Evolutionary conservation across 345 rosid species (phyloP), one percentile per base, ranked within the genome.

Genomic region (Arabidopsis thaliana): DNA sequence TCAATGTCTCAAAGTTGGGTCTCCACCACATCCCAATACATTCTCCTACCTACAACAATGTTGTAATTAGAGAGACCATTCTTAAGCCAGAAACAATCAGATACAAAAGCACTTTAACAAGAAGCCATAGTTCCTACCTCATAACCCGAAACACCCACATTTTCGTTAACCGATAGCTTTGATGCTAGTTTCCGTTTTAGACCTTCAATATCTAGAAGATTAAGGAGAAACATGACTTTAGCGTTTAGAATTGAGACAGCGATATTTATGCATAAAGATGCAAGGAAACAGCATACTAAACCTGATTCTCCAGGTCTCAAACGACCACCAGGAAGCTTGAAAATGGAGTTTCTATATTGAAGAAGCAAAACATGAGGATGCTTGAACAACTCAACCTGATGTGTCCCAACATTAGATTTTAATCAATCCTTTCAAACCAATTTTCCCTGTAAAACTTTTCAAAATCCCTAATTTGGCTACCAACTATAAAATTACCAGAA

Each of bases 21-120:
- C 87, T 86, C 98, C 98, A 88, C 97, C 97, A 91, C 86, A 81
- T 86, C 5, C 96, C 97, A 58, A 91, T 85, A 70, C 96, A 91
- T 77, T 88, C 97, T 60, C 85, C 88, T 14, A 90, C 82, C 97
- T 94, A 16, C 0, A 59, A 42, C 10, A 77, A 10, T 14, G 22
- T 41, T 37, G 11, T 52, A 44, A 65, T 49, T 8, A 6, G 25
- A 53, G 11, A 59, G 46, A 64, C 49, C 58, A 71, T 73, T 66
- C 5, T 23, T 58, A 56, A 46, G 41, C 52, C 44, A 51, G n/a
- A 2, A 8, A 41, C 20, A 24, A 32, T 37, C 59, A 63, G 9
- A 28, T 28, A 75, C 16, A 36, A 32, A 41, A 4, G 11, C 55
- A 20, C 32, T 37, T 28, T 8, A 60, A 34, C 7, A 72, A 56